Base-by-base conservation (phyloP, 805 yeast species). In the Yarrowia sp. region DNA sequence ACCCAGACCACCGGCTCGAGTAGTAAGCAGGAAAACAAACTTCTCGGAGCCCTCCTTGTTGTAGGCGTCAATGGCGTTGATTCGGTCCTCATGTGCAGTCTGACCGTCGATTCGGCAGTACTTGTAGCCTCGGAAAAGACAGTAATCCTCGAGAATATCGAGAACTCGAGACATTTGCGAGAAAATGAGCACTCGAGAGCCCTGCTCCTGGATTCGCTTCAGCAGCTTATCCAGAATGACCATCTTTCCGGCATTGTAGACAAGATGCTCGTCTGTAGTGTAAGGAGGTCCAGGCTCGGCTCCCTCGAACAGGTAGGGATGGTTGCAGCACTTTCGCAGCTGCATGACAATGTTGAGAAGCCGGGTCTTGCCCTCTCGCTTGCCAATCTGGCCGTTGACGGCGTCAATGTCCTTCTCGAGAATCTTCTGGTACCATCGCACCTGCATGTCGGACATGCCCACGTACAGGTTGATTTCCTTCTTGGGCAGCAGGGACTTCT, bases 201-300 rank as follows among this genome's bases (percentile, higher is more conserved):
- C 98, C 69, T 90, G 88, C 43, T 81, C 82, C 73, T 89, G 85
- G 77, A 91, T 81, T 72, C 89, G 88, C 72, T 86, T 86, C 72
- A 94, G 79, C 73, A 93, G 82, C 77, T 92, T 92, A 76, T 93
- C 98, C 68, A 93, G 80, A 46, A 93, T 90, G 67, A 91, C 83
- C 97, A 93, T 91, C 76, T 93, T 93, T 32, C 97, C 97, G 1
- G 97, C 84, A 77, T 93, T 94, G 79, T 76, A 87, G 19, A 93
- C 89, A 70, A 94, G 82, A 79, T 94, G 98, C 77, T 93, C 98
- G 77, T 92, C 98, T 0, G 97, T 93, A 0, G 98, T 93, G 76
- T 84, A 94, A 0, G 98, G 98, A 1, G 98, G 98, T 9, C 98
- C 98, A 0, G 98, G 98, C 77, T 93, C 98, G 0, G 98, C 99